phyloP scores from a whole-genome alignment of 2,329 filamentous ascomycete genomes.

The Talaromyces rugulosus region DNA sequence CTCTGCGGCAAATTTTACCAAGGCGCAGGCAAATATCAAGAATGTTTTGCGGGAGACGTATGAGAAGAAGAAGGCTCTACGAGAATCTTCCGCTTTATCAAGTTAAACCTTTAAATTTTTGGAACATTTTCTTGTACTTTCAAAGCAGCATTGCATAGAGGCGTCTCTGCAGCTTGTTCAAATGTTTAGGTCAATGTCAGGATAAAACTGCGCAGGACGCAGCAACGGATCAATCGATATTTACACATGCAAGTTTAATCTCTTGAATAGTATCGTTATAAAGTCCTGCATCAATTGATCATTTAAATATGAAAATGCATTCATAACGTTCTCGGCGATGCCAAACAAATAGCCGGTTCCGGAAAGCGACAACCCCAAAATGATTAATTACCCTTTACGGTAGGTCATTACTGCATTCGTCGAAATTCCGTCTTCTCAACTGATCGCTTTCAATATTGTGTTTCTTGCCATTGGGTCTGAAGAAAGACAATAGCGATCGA shows the following conservation, averaged over 20 bases:
- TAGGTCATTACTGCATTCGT: neutral
- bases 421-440: neutral
- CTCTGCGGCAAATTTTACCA: slow-evolving; percentile 5
- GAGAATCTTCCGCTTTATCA: neutral
- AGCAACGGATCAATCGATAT: no score
- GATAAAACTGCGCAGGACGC: no score
- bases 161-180: no score
- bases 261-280: no score
- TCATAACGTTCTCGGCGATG: neutral
- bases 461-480: neutral
- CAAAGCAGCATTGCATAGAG: neutral
- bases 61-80: slow-evolving; percentile 8
- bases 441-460: neutral
- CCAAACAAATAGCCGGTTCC: neutral
- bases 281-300: no score
- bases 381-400: neutral
- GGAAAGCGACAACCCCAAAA: neutral
- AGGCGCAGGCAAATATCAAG: slow-evolving; percentile 5
- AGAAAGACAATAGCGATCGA: neutral
- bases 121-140: neutral
- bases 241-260: no score
- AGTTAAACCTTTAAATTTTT: neutral
- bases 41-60: slow-evolving; percentile 5
- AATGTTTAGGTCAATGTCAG: no score
- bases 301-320: neutral